Evolutionary conservation across 1,284 basidiomycete species (phyloP), one percentile per base, ranked within the genome.

Genomic region (Athelia sp.): DNA sequence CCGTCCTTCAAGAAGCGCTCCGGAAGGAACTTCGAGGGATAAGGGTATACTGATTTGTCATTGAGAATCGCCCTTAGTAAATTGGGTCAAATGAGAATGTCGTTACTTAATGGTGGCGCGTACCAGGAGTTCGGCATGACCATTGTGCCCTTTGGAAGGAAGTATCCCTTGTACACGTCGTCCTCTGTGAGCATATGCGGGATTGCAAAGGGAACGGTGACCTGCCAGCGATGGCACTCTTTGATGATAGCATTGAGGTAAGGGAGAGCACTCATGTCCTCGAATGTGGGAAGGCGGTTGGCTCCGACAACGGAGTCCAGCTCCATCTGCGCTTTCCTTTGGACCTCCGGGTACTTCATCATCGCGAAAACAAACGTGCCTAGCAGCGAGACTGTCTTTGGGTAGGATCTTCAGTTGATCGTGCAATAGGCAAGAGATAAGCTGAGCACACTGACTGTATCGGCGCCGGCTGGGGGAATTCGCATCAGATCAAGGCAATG

Each of bases 401-500:
- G 32, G 19, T 6, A 34, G 9, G 32, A 11, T 15, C 32, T 18
- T 15, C 15, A 29, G 3, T 19, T 32, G 23, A 19, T 17, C 8
- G n/a, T n/a, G 6, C 14, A 3, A 6, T 24, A 51, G 26, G 26
- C 4, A 29, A 29, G 36, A 40, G 36, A 9, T 6, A 38, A 19
- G 14, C 3, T 4, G 1, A 14, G 22, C 10, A 6, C 18, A 40
- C 49, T 38, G 34, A 55, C 54, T 14, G 58, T 58, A 26, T 59
- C 55, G 11, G 55, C 50, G 17, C 57, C 54, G 50, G 48, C 57
- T n/a, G 53, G 44, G 74, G 68, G 58, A 83, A 87, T 79, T 87
- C 84, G n/a, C 81, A 84, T 60, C 85, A 85, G 8, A 84, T 84
- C 1, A n/a, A n/a, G n/a, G n/a, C n/a, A n/a, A n/a, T n/a, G n/a